Evolutionary conservation across 73 alveolate species (phyloP), one percentile per base, ranked within the genome.

Genomic region (Effrenium voratum): DNA sequence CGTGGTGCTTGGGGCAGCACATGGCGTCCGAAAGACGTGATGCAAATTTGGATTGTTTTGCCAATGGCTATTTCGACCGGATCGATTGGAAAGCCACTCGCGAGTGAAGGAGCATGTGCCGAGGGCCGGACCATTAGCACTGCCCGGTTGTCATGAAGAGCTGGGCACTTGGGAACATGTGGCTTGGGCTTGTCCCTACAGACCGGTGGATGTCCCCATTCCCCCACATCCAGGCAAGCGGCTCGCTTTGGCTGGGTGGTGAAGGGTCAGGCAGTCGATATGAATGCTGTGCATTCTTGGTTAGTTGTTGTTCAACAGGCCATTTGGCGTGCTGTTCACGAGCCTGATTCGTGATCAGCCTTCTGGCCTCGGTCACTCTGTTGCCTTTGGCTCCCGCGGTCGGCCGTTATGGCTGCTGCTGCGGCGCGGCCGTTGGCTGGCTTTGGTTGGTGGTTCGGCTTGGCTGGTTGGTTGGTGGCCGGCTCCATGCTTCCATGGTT

Each of bases 231-330:
- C 93, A 16, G 59, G 79, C n/a, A 43, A 52, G 52, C 49, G 1
- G 46, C 93, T 47, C 41, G 93, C 0, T 82, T 50, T 34, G 93
- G 93, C 30, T 82, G 93, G 93, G 50, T n/a, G 30, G 76, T 82
- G 12, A 41, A 26, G 15, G 93, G 93, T 13, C 41, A 32, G 49
- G 36, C 2, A 13, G 36, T 13, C 16, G 59, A 4, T 15, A 16
- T 3, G 0, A 30, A 13, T 15, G 40, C 10, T 38, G 47, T 34
- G 24, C 82, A 72, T n/a, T 5, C 36, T 41, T 76, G 86, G 86
- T 22, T 76, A 5, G 57, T 43, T 30, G 15, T 13, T 76, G 86
- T 76, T 12, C 86, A 76, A 36, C 34, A 30, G 40, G 15, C n/a
- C 41, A 66, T 66, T 66, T 66, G 79, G 79, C 72, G n/a, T n/a